Percentiles rank a stretch among this genome's conserved stretches.
These are phyloP conservation scores for Phytopythium oedochilum DNA, from an alignment of 352 stramenopile genomes.

Conservation along the genomic window DNA sequence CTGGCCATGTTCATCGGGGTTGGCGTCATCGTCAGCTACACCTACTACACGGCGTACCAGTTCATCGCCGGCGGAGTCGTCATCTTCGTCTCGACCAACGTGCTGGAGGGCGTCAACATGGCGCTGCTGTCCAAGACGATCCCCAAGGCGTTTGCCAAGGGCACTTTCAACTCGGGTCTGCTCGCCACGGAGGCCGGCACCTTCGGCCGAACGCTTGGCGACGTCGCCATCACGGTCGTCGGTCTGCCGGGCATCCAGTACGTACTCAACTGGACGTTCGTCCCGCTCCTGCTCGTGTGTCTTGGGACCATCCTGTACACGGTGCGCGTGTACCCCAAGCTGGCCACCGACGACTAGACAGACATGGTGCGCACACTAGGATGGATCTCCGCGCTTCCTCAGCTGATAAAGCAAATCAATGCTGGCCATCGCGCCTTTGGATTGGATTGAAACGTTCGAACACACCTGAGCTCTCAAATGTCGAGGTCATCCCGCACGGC, in stretches of 20 bases:
- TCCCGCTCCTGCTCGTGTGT: constrained; percentile 52
- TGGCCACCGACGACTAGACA: constrained; percentile 48
- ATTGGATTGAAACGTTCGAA: no score
- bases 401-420: neutral
- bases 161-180: constrained; percentile 94
- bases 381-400: neutral
- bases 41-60: constrained; percentile 76
- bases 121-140: constrained; percentile 93
- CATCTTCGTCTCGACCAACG: constrained; percentile 92
- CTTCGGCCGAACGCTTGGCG: constrained; percentile 81
- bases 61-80: constrained; percentile 87
- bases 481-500: neutral
- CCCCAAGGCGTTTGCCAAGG: constrained; percentile 87
- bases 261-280: constrained; percentile 83
- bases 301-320: constrained; percentile 68
- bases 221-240: constrained; percentile 82
- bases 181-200: constrained; percentile 92
- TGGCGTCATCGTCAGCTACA: constrained; percentile 85
- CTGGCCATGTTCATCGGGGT: constrained; percentile 87
- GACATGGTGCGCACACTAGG: no score
- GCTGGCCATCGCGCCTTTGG: no score
- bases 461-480: no score
- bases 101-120: constrained; percentile 93
- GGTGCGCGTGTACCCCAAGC: constrained; percentile 59
- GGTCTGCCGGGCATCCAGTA: constrained; percentile 78